Evolutionary conservation across 345 rosid genomes (phyloP).

Genomic region (Noccaea bulbosa): DNA sequence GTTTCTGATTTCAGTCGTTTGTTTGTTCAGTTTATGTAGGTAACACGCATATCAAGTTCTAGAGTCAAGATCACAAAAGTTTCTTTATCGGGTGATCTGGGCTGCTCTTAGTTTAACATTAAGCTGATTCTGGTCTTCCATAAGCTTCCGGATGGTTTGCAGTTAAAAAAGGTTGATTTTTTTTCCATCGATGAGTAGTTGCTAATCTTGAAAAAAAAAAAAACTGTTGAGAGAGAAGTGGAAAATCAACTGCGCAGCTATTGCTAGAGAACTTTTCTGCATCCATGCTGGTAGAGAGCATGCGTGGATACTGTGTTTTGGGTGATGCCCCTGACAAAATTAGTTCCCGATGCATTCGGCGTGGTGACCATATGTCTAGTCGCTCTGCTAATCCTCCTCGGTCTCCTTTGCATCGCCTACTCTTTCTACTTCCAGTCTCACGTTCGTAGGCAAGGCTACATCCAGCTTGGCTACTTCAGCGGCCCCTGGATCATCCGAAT

Average conservation of each 20-base stretch:
- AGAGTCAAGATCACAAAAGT: conserved; percentile 44
- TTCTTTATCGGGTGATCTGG: conserved; percentile 42
- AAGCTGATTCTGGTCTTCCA: conserved; percentile 15
- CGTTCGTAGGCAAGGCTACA: conserved; percentile 59
- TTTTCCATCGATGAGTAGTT: conserved; percentile 30
- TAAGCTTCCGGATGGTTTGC: conserved; percentile 26
- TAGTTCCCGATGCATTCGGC: conserved; percentile 97
- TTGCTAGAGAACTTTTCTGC: conserved; percentile 60
- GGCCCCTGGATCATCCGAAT: conserved; percentile 96
- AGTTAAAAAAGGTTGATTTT: conserved; percentile 20
- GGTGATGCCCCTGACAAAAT: conserved; percentile 99
- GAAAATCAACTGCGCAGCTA: conserved; percentile 33
- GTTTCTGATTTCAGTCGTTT: neutral
- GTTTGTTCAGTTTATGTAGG: conserved; percentile 43
- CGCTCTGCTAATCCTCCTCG: conserved; percentile 66
- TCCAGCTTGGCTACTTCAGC: conserved; percentile 71
- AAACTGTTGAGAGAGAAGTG: conserved; percentile 43
- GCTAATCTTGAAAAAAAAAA: conserved; percentile 18
- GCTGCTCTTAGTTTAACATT: conserved; percentile 22
- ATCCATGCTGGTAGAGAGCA: conserved; percentile 99
- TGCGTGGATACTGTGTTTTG: conserved; percentile 94
- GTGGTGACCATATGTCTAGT: conserved; percentile 92
- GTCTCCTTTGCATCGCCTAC: conserved; percentile 82
- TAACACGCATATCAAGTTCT: conserved; percentile 37
- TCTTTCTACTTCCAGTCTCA: conserved; percentile 77